Conservation (phyloP, 306 rosid genomes). For the Luffa aegyptiaca region DNA sequence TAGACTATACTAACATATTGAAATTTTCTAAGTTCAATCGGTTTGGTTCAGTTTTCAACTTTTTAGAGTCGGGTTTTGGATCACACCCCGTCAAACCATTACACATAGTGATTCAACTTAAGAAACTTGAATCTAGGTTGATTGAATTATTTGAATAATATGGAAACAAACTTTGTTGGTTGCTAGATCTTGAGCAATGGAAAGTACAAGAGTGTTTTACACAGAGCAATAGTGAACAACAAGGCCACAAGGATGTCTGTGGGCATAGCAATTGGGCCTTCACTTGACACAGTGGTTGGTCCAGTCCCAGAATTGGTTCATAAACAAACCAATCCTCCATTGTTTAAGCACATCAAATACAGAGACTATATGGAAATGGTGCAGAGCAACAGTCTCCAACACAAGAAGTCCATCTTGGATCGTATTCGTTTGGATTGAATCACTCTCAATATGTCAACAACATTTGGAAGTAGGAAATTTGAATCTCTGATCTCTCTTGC, state of each 20-base stretch:
- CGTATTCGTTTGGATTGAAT: constrained; percentile 12
- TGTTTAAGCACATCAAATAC: neutral
- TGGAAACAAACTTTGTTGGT: neutral
- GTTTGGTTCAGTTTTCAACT: no score
- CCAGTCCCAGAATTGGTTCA: constrained; percentile 25
- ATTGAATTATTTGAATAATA: no score
- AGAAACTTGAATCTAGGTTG: no score
- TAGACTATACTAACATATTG: no score
- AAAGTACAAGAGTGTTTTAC: constrained; percentile 44
- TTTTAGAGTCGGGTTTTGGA: no score
- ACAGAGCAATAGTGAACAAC: constrained; percentile 38
- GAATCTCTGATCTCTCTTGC: no score
- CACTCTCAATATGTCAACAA: no score
- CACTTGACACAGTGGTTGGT: constrained; percentile 15
- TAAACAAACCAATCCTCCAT: constrained; percentile 2
- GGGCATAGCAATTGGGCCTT: constrained; percentile 38
- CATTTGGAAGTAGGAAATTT: no score
- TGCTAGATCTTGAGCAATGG: constrained; percentile 44
- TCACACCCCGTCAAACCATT: no score
- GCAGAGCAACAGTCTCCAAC: constrained; percentile 21
- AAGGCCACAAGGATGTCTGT: constrained; percentile 32
- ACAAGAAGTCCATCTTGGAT: constrained; percentile 33
- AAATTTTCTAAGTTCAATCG: no score
- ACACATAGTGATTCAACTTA: no score
- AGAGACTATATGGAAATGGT: constrained; percentile 30